Evolutionary conservation across 768 basidiomycete species (phyloP).

Genomic region (Goffeauzyma gilvescens): DNA sequence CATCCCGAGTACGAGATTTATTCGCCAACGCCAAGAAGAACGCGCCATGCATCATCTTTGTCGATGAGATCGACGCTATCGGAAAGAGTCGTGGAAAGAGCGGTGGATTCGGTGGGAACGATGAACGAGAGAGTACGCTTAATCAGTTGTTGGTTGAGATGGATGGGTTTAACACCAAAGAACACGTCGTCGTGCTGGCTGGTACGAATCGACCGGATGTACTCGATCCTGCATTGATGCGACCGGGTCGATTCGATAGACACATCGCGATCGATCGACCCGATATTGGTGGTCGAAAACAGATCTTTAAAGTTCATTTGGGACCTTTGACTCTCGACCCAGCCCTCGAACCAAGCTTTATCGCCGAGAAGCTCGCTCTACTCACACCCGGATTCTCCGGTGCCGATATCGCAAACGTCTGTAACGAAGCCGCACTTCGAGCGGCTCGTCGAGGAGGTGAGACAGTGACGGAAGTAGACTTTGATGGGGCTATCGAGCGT

Average conservation of each 20-base stretch:
- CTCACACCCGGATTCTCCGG: conserved; percentile 97
- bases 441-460: conserved; percentile 73
- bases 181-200: conserved; percentile 87
- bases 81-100: conserved; percentile 73
- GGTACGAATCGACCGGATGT: conserved; percentile 96
- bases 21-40: conserved; percentile 95
- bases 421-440: conserved; percentile 89
- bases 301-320: conserved; percentile 86
- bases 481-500: conserved; percentile 92
- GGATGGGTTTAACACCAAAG: conserved; percentile 96
- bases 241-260: conserved; percentile 92
- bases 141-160: conserved; percentile 97
- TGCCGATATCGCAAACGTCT: conserved; percentile 96
- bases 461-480: conserved; percentile 60
- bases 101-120: conserved; percentile 74
- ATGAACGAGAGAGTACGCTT: conserved; percentile 90
- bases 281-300: conserved; percentile 78
- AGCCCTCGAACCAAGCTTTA: conserved; percentile 27
- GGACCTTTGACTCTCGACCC: conserved; percentile 52
- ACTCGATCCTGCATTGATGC: conserved; percentile 82
- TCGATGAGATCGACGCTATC: conserved; percentile 98
- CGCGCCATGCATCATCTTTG: conserved; percentile 94
- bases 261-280: conserved; percentile 90
- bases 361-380: conserved; percentile 84
- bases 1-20: conserved; percentile 87